A percentile compares a stretch with the other conserved stretches of the same genome.
Evolutionary conservation across 441 rosid genomes (phyloP).

Genomic region (Mallotus repandus): DNA sequence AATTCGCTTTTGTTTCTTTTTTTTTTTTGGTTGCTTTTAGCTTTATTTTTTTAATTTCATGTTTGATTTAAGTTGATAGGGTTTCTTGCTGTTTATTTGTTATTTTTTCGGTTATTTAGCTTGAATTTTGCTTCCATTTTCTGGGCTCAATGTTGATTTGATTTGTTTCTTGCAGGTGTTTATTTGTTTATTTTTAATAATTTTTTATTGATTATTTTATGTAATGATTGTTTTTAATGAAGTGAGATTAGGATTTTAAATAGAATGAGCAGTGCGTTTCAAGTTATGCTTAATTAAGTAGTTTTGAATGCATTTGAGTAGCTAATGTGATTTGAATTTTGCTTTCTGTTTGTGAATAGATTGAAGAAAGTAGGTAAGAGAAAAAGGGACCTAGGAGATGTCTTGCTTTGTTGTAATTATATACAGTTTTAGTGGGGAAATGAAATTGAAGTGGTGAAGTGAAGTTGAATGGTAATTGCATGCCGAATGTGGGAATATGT

Average conservation of each 20-base stretch:
- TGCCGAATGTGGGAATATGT: background rate
- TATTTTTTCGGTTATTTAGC: background rate
- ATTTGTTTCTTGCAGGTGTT: background rate
- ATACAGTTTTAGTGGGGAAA: background rate
- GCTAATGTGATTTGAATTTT: constrained; percentile 19
- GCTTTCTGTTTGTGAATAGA: background rate
- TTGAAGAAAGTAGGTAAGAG: background rate
- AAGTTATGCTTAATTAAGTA: background rate
- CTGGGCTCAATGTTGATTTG: constrained; percentile 19
- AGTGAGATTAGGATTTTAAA: constrained; percentile 35
- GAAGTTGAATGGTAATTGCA: constrained; percentile 3
- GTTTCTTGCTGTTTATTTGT: background rate
- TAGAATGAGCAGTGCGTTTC: constrained; percentile 18
- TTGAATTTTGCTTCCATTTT: constrained; percentile 18
- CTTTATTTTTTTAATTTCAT: background rate
- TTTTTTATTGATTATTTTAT: constrained; percentile 7
- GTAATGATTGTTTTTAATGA: constrained; percentile 27
- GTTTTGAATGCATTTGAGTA: constrained; percentile 9
- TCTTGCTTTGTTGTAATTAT: background rate
- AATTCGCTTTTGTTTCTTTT: background rate
- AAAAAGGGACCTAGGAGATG: background rate
- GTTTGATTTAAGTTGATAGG: constrained; percentile 18
- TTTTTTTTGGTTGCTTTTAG: background rate
- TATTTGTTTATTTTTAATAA: background rate
- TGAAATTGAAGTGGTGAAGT: background rate